Percentiles rank a stretch among this genome's conserved stretches.
phyloP scores from a whole-genome alignment of 2,329 filamentous ascomycete genomes.

The Neofusicoccum laricinum region DNA sequence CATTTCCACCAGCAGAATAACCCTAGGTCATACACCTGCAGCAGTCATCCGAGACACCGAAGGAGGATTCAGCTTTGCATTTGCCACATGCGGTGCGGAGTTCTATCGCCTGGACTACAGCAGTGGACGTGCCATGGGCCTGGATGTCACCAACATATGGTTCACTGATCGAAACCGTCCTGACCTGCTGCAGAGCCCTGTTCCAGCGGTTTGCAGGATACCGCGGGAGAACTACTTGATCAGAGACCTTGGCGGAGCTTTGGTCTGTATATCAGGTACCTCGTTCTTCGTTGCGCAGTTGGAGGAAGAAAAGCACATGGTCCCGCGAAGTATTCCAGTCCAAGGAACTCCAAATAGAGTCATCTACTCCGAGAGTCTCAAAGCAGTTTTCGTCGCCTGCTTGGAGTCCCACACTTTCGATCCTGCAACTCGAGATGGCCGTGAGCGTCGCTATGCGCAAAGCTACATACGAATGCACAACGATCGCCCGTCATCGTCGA shows the following conservation, averaged over 20 bases:
- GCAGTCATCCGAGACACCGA: constrained; percentile 18
- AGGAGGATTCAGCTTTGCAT: constrained; percentile 28
- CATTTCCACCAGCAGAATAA: neutral
- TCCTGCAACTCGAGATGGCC: neutral
- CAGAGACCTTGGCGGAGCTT: constrained; percentile 40
- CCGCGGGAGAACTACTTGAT: constrained; percentile 34
- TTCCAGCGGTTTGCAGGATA: constrained; percentile 33
- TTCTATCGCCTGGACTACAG: constrained; percentile 32
- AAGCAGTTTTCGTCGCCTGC: constrained; percentile 3
- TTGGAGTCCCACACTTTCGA: constrained; percentile 1
- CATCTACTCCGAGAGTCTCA: constrained; percentile 36
- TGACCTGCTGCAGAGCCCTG: constrained; percentile 28
- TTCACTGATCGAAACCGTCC: constrained; percentile 31
- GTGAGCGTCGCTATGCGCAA: neutral
- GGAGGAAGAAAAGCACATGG: constrained; percentile 39
- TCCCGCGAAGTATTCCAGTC: constrained; percentile 40
- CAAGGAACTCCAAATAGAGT: constrained; percentile 43
- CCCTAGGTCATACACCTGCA: constrained; percentile 8
- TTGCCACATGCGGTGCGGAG: constrained; percentile 39
- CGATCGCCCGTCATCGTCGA: neutral
- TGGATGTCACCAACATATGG: constrained; percentile 37
- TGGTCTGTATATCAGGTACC: constrained; percentile 48
- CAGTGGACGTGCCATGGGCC: neutral
- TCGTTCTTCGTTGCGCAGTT: constrained; percentile 49
- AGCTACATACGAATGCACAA: constrained; percentile 13